Conservation (phyloP, 805 yeast genomes). For the Teunomyces gatunensis region DNA sequence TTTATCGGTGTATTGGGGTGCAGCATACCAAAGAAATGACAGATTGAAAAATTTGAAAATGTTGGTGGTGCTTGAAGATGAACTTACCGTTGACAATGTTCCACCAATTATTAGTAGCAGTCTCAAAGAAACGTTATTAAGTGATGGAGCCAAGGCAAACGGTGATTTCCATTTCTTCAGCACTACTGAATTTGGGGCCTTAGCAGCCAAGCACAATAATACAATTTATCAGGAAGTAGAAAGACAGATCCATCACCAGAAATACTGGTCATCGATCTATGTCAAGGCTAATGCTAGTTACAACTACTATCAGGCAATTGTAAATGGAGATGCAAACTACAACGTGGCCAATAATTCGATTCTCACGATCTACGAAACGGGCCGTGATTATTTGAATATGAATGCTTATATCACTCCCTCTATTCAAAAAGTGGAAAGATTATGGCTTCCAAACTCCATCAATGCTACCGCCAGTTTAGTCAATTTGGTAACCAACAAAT, state of each 20-base stretch:
- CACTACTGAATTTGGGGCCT: slow-evolving; percentile 22
- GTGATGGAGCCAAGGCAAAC: slow-evolving; percentile 20
- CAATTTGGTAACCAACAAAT: slow-evolving; percentile 11
- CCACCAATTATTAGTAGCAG: slow-evolving; percentile 30
- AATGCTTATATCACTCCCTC: slow-evolving; percentile 40
- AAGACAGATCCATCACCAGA: slow-evolving; percentile 23
- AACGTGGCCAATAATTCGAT: slow-evolving; percentile 30
- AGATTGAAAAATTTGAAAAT: slow-evolving; percentile 31
- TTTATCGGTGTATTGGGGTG: slow-evolving; percentile 43
- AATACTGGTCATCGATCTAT: slow-evolving; percentile 30
- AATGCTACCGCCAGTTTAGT: slow-evolving; percentile 19
- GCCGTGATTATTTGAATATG: slow-evolving; percentile 57
- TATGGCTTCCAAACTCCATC: slow-evolving; percentile 26
- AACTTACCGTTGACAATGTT: slow-evolving; percentile 16
- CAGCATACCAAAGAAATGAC: slow-evolving; percentile 26
- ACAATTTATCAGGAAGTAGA: slow-evolving; percentile 18
- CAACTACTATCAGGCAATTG: slow-evolving; percentile 39
- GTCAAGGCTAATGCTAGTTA: slow-evolving; percentile 26
- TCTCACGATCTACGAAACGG: slow-evolving; percentile 55
- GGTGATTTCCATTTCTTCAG: slow-evolving; percentile 24
- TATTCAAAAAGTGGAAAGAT: slow-evolving; percentile 32
- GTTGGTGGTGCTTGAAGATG: slow-evolving; percentile 40
- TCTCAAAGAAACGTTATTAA: slow-evolving; percentile 9
- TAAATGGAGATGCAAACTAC: slow-evolving; percentile 26
- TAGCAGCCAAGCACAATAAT: slow-evolving; percentile 21